phyloP scores from a whole-genome alignment of 139 green algal species.

The Chara braunii region DNA sequence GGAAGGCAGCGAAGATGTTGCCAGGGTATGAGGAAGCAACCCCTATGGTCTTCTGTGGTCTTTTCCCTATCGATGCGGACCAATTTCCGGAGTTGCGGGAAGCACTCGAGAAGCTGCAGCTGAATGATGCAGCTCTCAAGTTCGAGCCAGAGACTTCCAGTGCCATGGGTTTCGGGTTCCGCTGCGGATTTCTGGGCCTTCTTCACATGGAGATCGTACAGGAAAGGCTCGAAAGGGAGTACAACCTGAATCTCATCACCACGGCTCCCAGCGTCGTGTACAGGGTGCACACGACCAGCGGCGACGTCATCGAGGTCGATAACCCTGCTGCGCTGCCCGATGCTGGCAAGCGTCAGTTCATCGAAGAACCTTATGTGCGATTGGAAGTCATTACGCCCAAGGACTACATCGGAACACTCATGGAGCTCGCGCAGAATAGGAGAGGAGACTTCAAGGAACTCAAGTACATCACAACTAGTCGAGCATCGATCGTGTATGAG shows the following conservation, averaged over 20 bases:
- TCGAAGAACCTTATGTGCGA: constrained; percentile 85
- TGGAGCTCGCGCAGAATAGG: constrained; percentile 75
- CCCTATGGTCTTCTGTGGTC: constrained; percentile 95
- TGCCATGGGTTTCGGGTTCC: constrained; percentile 98
- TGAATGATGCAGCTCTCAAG: constrained; percentile 90
- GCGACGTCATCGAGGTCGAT: constrained; percentile 40
- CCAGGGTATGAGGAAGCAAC: constrained; percentile 74
- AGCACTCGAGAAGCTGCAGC: constrained; percentile 91
- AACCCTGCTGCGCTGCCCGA: constrained; percentile 81
- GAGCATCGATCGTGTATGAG: constrained; percentile 82
- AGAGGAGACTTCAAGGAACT: constrained; percentile 87
- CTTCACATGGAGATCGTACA: constrained; percentile 98
- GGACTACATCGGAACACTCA: constrained; percentile 89
- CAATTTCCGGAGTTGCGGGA: constrained; percentile 74
- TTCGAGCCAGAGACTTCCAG: constrained; percentile 83
- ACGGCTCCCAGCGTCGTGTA: constrained; percentile 94
- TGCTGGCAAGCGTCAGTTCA: constrained; percentile 50
- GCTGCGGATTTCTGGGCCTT: constrained; percentile 94
- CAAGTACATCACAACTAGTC: constrained; percentile 82
- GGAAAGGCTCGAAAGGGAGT: constrained; percentile 95
- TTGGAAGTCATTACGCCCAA: constrained; percentile 44
- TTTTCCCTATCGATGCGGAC: constrained; percentile 78
- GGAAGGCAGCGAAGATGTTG: constrained; percentile 41
- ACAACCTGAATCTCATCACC: constrained; percentile 91
- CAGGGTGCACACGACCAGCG: constrained; percentile 51